phyloP scores from a whole-genome alignment of 208 protist species.

The Novymonas esmeraldas region DNA sequence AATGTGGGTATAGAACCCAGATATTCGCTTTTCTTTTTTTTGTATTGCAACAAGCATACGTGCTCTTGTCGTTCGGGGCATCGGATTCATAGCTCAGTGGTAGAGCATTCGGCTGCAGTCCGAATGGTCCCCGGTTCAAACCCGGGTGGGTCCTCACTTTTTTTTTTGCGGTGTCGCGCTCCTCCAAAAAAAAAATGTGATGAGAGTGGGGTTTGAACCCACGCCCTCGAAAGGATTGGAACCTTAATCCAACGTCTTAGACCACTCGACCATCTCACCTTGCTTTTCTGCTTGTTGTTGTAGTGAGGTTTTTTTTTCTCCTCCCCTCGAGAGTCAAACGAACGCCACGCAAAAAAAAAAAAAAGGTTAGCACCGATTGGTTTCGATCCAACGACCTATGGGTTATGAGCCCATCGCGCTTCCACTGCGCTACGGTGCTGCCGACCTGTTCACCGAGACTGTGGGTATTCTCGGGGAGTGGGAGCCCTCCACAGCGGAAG shows the following conservation, averaged over 20 bases:
- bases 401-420: slow-evolving; percentile 95
- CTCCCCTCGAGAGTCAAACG: rapidly evolving
- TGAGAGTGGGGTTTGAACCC: slow-evolving; percentile 62
- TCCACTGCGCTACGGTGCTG: slow-evolving; percentile 94
- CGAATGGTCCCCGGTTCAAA: slow-evolving; percentile 95
- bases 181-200: slow-evolving; percentile 29
- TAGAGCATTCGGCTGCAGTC: slow-evolving; percentile 95
- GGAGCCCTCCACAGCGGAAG: too few relatives aligned
- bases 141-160: slow-evolving; percentile 92
- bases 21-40: not conserved
- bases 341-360: not conserved
- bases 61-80: not conserved
- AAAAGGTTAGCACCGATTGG: slow-evolving; percentile 93
- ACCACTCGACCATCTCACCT: slow-evolving; percentile 62
- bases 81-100: slow-evolving; percentile 93
- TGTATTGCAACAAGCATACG: rapidly evolving
- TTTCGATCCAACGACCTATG: slow-evolving; percentile 95
- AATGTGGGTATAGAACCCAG: not conserved
- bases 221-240: slow-evolving; percentile 61
- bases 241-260: slow-evolving; percentile 63
- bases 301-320: rapidly evolving
- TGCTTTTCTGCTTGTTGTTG: not conserved
- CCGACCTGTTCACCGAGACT: too few relatives aligned
- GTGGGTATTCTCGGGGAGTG: too few relatives aligned
- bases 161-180: slow-evolving; percentile 2